Evolutionary conservation across 1,284 basidiomycete species (phyloP), one percentile per base, ranked within the genome.

Genomic region (Cystobasidium sp.): DNA sequence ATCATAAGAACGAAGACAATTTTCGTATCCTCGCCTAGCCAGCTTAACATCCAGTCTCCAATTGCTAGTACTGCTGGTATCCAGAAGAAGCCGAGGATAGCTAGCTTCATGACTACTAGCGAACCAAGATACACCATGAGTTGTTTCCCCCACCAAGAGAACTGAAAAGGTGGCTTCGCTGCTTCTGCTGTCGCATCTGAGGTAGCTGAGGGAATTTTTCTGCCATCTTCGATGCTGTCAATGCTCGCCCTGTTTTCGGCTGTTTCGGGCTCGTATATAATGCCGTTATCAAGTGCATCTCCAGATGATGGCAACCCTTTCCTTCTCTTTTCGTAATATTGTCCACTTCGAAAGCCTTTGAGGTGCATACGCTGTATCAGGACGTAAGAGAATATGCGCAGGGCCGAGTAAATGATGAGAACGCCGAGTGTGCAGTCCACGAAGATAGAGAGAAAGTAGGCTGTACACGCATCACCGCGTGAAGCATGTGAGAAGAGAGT

Each of bases 351-450:
- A 81, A 93, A 92, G 0, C 92, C 92, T 78, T 91, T 88, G 59
- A 91, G 83, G 14, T 87, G 84, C 12, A 91, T 82, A 76, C 85
- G 87, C 77, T 88, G 86, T 43, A 88, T 87, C 70, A 94, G 86
- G 59, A 93, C 68, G 80, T 86, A 86, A 0, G 90, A 93, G 67
- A 89, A 83, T 37, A 86, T 82, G 75, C 89, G 89, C n/a, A 97
- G 86, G 51, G 89, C 85, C 71, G 90, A 80, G 82, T 93, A 98
- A 73, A 99, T 88, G 75, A 96, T 85, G 39, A 86, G 90, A 68
- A 98, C 91, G 76, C 94, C 95, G 69, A 96, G 84, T 0, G 95
- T 97, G 20, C 95, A 97, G 83, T 99, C 96, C 76, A 98, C 86
- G 44, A 96, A 85, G 70, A 99, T 91, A 81, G 98, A 96, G 74